Evolutionary conservation across 805 yeast genomes (phyloP).

Genomic region (Yamadazyma laniorum): DNA sequence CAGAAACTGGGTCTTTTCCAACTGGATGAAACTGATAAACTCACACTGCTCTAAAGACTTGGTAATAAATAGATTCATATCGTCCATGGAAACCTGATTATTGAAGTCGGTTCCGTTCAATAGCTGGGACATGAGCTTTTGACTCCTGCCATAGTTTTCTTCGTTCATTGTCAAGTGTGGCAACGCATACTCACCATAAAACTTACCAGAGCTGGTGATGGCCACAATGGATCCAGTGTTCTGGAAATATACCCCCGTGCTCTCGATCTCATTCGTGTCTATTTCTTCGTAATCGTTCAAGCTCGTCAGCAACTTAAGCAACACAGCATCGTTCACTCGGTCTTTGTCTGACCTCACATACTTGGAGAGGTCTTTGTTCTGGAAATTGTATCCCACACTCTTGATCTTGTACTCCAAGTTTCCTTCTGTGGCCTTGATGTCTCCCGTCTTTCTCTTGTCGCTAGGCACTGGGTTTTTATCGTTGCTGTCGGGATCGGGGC

Average conservation of each 20-base stretch:
- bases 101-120: slow-evolving; percentile 43
- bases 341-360: slow-evolving; percentile 14
- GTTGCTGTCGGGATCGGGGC: slow-evolving; percentile 11
- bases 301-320: slow-evolving; percentile 27
- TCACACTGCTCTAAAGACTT: slow-evolving; percentile 57
- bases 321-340: slow-evolving; percentile 30
- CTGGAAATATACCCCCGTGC: slow-evolving; percentile 66
- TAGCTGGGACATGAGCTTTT: slow-evolving; percentile 42
- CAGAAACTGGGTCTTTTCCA: slow-evolving; percentile 57
- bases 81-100: slow-evolving; percentile 36
- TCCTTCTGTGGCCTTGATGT: slow-evolving; percentile 29
- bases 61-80: slow-evolving; percentile 34
- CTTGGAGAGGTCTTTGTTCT: slow-evolving; percentile 18
- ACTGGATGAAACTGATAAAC: slow-evolving; percentile 63
- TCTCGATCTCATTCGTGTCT: slow-evolving; percentile 47
- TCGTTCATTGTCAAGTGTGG: slow-evolving; percentile 53
- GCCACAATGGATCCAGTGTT: slow-evolving; percentile 61
- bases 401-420: slow-evolving; percentile 22
- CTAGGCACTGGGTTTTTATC: slow-evolving; percentile 18
- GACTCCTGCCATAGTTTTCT: slow-evolving; percentile 43
- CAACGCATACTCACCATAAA: slow-evolving; percentile 57
- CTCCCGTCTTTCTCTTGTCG: slow-evolving; percentile 19
- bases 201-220: slow-evolving; percentile 61
- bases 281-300: slow-evolving; percentile 47
- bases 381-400: slow-evolving; percentile 23